phyloP scores from a whole-genome alignment of 2,329 filamentous ascomycete species.

The Leptographium wingfieldii region DNA sequence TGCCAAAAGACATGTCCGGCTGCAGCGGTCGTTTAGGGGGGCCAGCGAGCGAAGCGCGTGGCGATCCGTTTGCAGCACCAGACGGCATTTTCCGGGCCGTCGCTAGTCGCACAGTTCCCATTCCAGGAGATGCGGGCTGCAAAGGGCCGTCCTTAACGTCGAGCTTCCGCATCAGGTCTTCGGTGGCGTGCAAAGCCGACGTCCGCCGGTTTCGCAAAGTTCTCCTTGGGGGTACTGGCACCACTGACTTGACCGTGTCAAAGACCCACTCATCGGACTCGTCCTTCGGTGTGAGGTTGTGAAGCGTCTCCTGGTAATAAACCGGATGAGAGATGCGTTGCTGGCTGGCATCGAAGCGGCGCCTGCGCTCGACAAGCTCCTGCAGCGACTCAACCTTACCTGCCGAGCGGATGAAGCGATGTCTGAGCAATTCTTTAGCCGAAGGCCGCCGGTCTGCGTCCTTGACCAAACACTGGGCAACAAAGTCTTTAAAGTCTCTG shows the following conservation, averaged over 20 bases:
- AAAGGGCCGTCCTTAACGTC: slow-evolving; percentile 49
- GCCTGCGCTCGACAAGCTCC: slow-evolving; percentile 72
- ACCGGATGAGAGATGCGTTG: slow-evolving; percentile 58
- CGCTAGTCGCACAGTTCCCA: slow-evolving; percentile 45
- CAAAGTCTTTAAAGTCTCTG: slow-evolving; percentile 87
- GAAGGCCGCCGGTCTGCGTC: slow-evolving; percentile 75
- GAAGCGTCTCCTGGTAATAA: slow-evolving; percentile 88
- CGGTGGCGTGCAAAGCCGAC: slow-evolving; percentile 43
- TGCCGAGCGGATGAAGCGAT: slow-evolving; percentile 76
- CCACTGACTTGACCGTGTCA: slow-evolving; percentile 74
- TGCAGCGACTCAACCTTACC: slow-evolving; percentile 81
- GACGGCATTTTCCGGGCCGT: slow-evolving; percentile 41
- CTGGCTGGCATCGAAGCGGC: slow-evolving; percentile 67
- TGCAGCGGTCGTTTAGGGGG: slow-evolving; percentile 65
- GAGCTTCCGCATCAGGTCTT: slow-evolving; percentile 47
- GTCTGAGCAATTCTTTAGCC: slow-evolving; percentile 75
- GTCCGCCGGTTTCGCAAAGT: slow-evolving; percentile 38
- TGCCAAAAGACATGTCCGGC: slow-evolving; percentile 85
- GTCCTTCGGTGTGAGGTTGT: slow-evolving; percentile 51
- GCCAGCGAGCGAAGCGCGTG: slow-evolving; percentile 14
- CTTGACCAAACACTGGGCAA: slow-evolving; percentile 82
- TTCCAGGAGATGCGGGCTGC: slow-evolving; percentile 39
- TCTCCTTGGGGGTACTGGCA: slow-evolving; percentile 37
- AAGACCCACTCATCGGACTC: slow-evolving; percentile 89
- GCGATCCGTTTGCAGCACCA: slow-evolving; percentile 15